Percentiles rank a stretch among this genome's conserved stretches.
phyloP scores from a whole-genome alignment of 148 eudicot genomes.

The Agrostemma githago region DNA sequence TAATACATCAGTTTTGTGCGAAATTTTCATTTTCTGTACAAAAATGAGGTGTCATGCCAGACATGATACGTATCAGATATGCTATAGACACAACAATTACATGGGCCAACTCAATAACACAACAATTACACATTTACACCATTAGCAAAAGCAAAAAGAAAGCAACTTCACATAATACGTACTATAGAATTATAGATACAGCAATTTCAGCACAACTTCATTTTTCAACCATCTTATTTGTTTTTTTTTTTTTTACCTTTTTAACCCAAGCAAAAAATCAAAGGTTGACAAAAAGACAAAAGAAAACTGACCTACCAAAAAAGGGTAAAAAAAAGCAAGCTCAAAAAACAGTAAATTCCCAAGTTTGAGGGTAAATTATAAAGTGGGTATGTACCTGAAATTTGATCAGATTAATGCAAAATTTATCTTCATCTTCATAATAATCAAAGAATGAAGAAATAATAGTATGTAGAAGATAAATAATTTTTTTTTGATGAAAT shows the following conservation, averaged over 20 bases:
- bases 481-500: conserved; percentile 23
- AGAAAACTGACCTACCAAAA: conserved; percentile 21
- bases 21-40: too few species aligned
- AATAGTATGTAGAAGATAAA: background rate
- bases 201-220: background rate
- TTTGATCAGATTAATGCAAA: conserved; percentile 17
- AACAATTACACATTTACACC: background rate
- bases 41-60: too few species aligned
- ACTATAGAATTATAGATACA: too few species aligned
- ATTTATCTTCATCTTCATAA: conserved; percentile 5
- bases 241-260: too few species aligned
- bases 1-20: too few species aligned
- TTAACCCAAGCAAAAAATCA: background rate
- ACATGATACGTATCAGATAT: too few species aligned
- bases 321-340: conserved; percentile 12
- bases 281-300: conserved; percentile 23
- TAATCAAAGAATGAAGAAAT: background rate
- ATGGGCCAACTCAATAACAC: too few species aligned
- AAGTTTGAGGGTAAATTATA: conserved; percentile 21
- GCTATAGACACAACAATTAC: too few species aligned
- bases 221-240: background rate
- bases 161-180: background rate
- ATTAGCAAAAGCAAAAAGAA: background rate
- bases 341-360: conserved; percentile 19
- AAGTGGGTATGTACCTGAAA: background rate